Evolutionary conservation across 2,329 filamentous ascomycete species (phyloP).

Genomic region (Alternaria sp.): DNA sequence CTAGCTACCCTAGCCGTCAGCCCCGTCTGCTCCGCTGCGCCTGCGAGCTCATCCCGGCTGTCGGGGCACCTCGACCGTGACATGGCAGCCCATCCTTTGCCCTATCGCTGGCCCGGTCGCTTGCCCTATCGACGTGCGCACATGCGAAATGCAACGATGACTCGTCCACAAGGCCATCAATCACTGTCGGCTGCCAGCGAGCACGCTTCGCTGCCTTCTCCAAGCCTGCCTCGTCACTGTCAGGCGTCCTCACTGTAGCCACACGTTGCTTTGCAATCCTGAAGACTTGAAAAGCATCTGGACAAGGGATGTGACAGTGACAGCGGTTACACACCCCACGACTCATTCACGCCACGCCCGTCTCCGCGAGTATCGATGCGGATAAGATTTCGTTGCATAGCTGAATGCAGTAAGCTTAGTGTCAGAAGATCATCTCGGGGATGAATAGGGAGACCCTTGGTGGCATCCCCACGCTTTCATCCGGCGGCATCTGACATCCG

Average conservation of each 20-base stretch:
- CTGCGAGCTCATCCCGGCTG: conserved; percentile 35
- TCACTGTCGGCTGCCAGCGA: conserved; percentile 1
- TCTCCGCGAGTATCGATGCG: conserved; percentile 25
- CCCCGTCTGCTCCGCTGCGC: conserved; percentile 31
- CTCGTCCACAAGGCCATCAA: conserved; percentile 34
- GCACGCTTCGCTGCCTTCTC: background rate
- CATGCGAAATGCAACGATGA: conserved; percentile 32
- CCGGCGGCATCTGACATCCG: conserved; percentile 27
- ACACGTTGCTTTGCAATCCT: conserved; percentile 6
- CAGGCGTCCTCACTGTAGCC: conserved; percentile 11
- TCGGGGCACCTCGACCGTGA: conserved; percentile 37
- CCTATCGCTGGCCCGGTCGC: conserved; percentile 28
- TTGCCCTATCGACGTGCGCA: conserved; percentile 14
- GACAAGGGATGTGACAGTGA: conserved; percentile 23
- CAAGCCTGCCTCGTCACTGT: conserved; percentile 17
- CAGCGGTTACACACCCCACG: conserved; percentile 22
- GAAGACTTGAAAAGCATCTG: conserved; percentile 16
- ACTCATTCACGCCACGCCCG: conserved; percentile 24
- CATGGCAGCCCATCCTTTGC: conserved; percentile 18
- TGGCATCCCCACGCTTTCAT: conserved; percentile 30
- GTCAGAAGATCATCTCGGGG: conserved; percentile 38
- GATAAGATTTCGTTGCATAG: conserved; percentile 24
- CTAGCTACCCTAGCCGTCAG: conserved; percentile 31
- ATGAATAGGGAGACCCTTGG: conserved; percentile 24
- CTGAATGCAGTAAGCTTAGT: conserved; percentile 29